Base-by-base conservation (phyloP, 805 yeast genomes). In the Komagataella ulmi region DNA sequence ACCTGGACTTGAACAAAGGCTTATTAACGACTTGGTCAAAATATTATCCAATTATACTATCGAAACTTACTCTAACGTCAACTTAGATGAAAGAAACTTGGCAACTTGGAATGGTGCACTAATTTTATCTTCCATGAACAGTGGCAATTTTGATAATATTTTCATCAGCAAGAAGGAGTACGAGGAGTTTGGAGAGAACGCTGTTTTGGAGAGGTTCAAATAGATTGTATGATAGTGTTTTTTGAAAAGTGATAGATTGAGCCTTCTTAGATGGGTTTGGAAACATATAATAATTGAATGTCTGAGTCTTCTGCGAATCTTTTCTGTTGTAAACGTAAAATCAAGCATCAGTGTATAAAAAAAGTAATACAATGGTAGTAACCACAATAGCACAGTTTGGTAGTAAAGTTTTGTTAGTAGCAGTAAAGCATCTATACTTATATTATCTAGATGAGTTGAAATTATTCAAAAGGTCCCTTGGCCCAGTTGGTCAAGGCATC, bases 41-140 rank as follows among this genome's bases (percentile, higher is more conserved):
- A 67, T 72, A 55, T 75, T 81, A 58, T 83, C 85, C 6, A 74
- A 73, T 63, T 74, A 64, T 61, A 66, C 62, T 50, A 67, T 69
- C 54, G 64, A 69, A 52, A 69, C 74, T 18, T 70, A 65, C 40
- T 58, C 65, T 47, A 68, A 74, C 43, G 71, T 69, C 10, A 71
- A 66, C 51, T 57, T 69, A 6, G 62, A 66, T 59, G 88, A 83
- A 54, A 73, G 82, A 55, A 77, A 73, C 55, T 76, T 72, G 56
- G 78, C 83, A 49, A 71, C 76, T 21, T 83, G 89, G 89, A 66
- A 81, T 30, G 89, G 89, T n/a, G 88, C 88, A 0, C 76, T 82
- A 52, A 80, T 81, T 55, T 71, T 83, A 57, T 80, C 85, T 12
- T 57, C 62, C 45, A 58, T 60, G 2, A 74, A 77, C 47, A 73